Conservation (phyloP, 2,329 filamentous ascomycete species). For the Tolypocladium tropicale region DNA sequence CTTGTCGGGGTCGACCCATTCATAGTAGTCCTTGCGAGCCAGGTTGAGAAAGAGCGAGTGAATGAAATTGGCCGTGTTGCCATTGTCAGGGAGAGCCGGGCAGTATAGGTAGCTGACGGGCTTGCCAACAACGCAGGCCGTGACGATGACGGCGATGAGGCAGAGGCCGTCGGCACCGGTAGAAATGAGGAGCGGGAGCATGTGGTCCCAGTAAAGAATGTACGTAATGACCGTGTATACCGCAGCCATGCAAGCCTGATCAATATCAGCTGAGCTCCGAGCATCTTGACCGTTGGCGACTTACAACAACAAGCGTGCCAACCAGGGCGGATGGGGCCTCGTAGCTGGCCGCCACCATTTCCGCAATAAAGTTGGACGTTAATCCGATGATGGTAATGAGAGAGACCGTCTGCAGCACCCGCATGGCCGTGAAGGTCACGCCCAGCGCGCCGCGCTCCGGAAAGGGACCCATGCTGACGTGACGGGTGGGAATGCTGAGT, state of each 20-base stretch:
- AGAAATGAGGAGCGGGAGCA: constrained; percentile 64
- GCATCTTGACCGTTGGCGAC: constrained; percentile 21
- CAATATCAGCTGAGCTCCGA: neutral
- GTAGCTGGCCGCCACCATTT: constrained; percentile 58
- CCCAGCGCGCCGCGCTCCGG: constrained; percentile 61
- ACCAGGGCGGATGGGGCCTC: constrained; percentile 63
- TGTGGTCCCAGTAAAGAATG: constrained; percentile 69
- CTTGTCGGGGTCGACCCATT: constrained; percentile 41
- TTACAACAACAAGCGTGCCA: constrained; percentile 69
- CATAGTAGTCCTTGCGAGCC: constrained; percentile 20
- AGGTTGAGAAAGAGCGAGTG: constrained; percentile 31
- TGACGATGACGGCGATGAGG: constrained; percentile 67
- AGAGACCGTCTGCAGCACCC: constrained; percentile 58
- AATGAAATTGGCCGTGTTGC: constrained; percentile 33
- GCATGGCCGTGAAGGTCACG: constrained; percentile 65
- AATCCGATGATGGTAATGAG: constrained; percentile 74
- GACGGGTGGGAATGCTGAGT: constrained; percentile 24
- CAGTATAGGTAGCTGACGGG: constrained; percentile 74
- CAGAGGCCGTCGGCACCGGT: constrained; percentile 56
- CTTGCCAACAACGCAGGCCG: constrained; percentile 67
- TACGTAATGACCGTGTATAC: constrained; percentile 73
- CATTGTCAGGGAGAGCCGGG: constrained; percentile 33
- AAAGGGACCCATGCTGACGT: constrained; percentile 30
- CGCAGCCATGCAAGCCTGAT: constrained; percentile 63
- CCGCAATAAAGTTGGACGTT: constrained; percentile 69